A percentile compares a stretch with the other conserved stretches of the same genome.
Conservation (phyloP, 331 rosid species). For the Rhamnella rubrinervis region DNA sequence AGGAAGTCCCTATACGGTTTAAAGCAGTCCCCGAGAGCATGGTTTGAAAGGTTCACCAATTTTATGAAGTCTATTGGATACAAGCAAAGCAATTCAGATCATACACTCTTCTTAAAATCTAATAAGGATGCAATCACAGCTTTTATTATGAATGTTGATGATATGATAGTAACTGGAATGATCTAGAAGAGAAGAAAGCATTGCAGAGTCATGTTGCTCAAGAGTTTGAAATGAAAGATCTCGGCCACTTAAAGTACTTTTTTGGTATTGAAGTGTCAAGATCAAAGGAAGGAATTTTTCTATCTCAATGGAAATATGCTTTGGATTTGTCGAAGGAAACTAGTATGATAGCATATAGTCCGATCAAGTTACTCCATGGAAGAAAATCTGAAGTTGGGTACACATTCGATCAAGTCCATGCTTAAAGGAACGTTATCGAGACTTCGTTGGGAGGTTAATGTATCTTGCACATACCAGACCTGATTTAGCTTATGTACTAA, state of each 20-base stretch:
- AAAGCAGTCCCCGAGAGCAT: conserved; percentile 1
- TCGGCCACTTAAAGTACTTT: background rate
- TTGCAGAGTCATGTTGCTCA: background rate
- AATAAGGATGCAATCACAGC: background rate
- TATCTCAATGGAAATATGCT: conserved; percentile 4
- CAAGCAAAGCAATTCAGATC: background rate
- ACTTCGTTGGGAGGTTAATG: no score
- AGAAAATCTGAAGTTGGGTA: background rate
- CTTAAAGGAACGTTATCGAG: no score
- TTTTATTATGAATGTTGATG: background rate
- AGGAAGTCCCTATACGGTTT: background rate
- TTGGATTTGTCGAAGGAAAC: background rate
- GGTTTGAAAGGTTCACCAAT: conserved; percentile 5
- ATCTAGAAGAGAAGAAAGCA: background rate
- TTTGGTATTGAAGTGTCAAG: background rate
- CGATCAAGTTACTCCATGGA: background rate
- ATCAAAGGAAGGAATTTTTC: background rate
- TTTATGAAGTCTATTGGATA: conserved; percentile 2
- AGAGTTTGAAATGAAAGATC: conserved; percentile 3
- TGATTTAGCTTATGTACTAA: no score
- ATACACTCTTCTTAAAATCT: background rate
- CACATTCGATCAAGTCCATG: background rate
- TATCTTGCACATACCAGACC: no score
- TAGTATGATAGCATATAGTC: background rate
- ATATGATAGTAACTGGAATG: conserved; percentile 7